Evolutionary conservation across 169 alveolate species (phyloP).

Genomic region (Plasmodium fragile): DNA sequence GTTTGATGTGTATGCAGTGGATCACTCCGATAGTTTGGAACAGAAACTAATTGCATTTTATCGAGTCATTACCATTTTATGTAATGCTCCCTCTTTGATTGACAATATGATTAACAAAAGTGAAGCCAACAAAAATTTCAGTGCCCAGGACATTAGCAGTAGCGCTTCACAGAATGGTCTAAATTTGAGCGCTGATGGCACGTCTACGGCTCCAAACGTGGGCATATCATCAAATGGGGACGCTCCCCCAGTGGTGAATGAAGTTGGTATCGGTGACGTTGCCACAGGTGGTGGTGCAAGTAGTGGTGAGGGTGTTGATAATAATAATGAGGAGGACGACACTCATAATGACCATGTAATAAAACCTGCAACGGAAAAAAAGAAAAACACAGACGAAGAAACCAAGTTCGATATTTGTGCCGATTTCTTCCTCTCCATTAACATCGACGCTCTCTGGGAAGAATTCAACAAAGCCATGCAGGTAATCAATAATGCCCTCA

Average conservation of each 20-base stretch:
- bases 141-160: not conserved
- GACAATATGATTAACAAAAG: conserved; percentile 30
- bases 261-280: not conserved
- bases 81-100: conserved; percentile 61
- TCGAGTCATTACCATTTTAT: conserved; percentile 48
- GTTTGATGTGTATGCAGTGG: conserved; percentile 38
- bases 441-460: conserved; percentile 60
- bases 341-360: not conserved
- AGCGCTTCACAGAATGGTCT: not conserved
- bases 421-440: conserved; percentile 51
- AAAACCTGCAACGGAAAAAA: not conserved
- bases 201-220: not conserved
- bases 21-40: conserved; percentile 71
- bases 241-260: not conserved
- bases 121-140: not conserved
- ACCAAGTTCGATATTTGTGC: conserved; percentile 73
- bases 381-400: conserved; percentile 22
- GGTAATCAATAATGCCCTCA: conserved; percentile 58
- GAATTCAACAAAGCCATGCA: conserved; percentile 75
- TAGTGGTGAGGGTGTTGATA: too few species aligned
- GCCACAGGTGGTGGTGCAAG: not conserved
- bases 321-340: too few species aligned
- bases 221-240: not conserved
- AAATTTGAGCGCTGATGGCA: not conserved
- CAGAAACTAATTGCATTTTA: conserved; percentile 69